Conservation (phyloP, 192 early-diverging fungal species). For the Coemansia sp. region DNA sequence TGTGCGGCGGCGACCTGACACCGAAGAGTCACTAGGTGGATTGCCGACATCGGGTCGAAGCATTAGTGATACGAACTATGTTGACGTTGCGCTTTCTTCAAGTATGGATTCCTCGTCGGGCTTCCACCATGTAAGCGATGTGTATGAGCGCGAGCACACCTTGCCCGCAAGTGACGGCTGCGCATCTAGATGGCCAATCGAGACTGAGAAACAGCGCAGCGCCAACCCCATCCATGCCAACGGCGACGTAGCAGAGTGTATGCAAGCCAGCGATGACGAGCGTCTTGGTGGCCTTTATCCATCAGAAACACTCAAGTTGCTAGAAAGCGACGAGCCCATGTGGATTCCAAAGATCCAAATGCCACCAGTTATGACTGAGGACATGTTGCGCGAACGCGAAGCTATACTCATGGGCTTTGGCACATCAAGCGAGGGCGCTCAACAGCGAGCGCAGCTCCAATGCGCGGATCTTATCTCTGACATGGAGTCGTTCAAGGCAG, state of each 20-base stretch:
- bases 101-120: conserved; percentile 55
- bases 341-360: conserved; percentile 74
- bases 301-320: conserved; percentile 55
- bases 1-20: background rate
- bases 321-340: conserved; percentile 65
- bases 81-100: conserved; percentile 47
- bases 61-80: conserved; percentile 29
- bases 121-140: conserved; percentile 52
- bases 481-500: conserved; percentile 95
- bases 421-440: conserved; percentile 69
- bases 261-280: conserved; percentile 21
- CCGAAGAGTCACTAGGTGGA: background rate
- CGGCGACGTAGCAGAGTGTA: conserved; percentile 6
- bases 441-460: conserved; percentile 76
- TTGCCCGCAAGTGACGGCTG: conserved; percentile 7
- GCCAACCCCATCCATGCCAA: background rate
- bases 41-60: conserved; percentile 10
- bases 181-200: background rate
- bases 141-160: conserved; percentile 33
- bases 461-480: conserved; percentile 71
- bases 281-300: conserved; percentile 60
- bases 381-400: conserved; percentile 85
- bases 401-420: conserved; percentile 78
- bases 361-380: conserved; percentile 83
- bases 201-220: conserved; percentile 4